Conservation (phyloP, 2,329 filamentous ascomycete species). For the Claviceps lovelessii region DNA sequence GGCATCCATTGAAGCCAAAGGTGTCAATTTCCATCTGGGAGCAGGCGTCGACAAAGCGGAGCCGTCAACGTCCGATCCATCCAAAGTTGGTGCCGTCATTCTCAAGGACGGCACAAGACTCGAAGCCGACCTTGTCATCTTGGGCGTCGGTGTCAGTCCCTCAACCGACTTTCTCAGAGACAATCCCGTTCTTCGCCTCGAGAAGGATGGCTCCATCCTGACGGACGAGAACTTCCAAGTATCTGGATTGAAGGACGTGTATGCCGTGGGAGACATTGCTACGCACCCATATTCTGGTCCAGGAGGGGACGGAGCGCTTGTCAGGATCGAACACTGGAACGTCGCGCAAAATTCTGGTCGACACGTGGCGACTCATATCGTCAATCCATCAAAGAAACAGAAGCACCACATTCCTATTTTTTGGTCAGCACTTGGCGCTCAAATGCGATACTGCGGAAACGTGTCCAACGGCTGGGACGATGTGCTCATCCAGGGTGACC, state of each 20-base stretch:
- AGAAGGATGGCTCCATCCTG: conserved; percentile 72
- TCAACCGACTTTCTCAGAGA: conserved; percentile 69
- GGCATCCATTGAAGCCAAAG: conserved; percentile 64
- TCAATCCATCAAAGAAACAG: conserved; percentile 41
- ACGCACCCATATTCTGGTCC: conserved; percentile 90
- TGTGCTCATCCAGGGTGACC: conserved; percentile 62
- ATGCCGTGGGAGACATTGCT: conserved; percentile 88
- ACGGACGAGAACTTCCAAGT: conserved; percentile 72
- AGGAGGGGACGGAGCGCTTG: conserved; percentile 55
- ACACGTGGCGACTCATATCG: conserved; percentile 62
- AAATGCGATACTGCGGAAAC: conserved; percentile 88
- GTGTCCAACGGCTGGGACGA: conserved; percentile 72
- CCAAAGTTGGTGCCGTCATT: conserved; percentile 63
- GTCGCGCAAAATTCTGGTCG: conserved; percentile 90
- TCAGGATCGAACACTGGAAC: conserved; percentile 96
- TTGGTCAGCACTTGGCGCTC: conserved; percentile 84
- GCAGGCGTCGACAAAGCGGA: conserved; percentile 73
- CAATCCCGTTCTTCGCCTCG: conserved; percentile 54
- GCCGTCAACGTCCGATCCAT: conserved; percentile 50
- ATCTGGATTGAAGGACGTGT: conserved; percentile 64
- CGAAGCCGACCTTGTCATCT: conserved; percentile 76
- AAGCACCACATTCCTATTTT: conserved; percentile 84
- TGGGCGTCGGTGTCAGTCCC: conserved; percentile 79
- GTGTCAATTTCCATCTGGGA: conserved; percentile 74
- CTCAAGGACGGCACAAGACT: conserved; percentile 78